Conservation (phyloP, 1,284 basidiomycete genomes). For the Phlebopus sp. region DNA sequence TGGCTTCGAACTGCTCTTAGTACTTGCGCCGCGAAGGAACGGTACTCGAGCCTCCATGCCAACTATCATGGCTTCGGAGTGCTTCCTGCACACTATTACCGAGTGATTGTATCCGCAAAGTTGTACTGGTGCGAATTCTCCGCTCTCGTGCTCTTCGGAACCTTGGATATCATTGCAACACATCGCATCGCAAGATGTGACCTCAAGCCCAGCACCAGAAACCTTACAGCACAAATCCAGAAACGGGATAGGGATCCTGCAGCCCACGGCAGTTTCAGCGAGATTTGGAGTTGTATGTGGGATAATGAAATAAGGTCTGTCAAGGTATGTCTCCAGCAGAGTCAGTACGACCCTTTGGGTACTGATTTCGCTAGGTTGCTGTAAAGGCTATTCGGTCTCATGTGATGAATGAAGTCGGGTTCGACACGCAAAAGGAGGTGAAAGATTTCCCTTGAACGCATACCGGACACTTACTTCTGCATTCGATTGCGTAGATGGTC, state of each 20-base stretch:
- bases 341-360: no score
- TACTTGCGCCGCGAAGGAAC: no score
- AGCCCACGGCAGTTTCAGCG: slow-evolving; percentile 27
- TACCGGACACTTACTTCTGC: background rate
- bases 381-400: slow-evolving; percentile 42
- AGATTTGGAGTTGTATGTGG: slow-evolving; percentile 23
- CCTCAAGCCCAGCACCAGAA: slow-evolving; percentile 1
- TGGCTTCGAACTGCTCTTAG: no score
- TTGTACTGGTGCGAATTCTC: no score
- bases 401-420: slow-evolving; percentile 27
- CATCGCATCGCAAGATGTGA: slow-evolving; percentile 1
- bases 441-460: background rate
- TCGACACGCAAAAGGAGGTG: slow-evolving; percentile 34
- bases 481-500: slow-evolving; percentile 29
- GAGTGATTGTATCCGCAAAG: no score
- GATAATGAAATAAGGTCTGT: background rate
- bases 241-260: slow-evolving; percentile 15
- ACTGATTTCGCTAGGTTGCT: slow-evolving; percentile 32
- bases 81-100: no score
- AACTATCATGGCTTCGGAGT: no score
- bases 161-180: no score
- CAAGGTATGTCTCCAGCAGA: slow-evolving; percentile 8
- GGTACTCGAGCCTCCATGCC: no score
- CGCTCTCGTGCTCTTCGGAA: no score
- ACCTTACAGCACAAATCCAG: slow-evolving; percentile 17